phyloP scores from a whole-genome alignment of 1,284 basidiomycete species.

The Ganoderma leucocontextum region DNA sequence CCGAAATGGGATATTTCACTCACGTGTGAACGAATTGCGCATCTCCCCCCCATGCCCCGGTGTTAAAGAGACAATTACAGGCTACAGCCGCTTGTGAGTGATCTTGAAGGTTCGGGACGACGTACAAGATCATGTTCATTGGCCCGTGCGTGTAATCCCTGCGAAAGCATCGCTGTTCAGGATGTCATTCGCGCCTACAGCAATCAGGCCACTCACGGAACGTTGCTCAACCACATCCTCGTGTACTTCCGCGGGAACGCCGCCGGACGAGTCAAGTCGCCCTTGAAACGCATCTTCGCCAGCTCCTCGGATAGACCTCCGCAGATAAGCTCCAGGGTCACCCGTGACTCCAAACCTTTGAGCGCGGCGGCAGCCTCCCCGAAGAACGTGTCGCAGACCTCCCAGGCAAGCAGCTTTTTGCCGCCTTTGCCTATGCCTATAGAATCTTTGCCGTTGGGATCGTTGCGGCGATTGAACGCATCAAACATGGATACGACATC shows the following conservation, averaged over 20 bases:
- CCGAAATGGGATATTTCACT: conserved; percentile 1
- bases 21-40: conserved; percentile 44
- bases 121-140: conserved; percentile 41
- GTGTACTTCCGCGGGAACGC: conserved; percentile 29
- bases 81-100: conserved; percentile 36
- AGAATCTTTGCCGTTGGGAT: not conserved
- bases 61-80: conserved; percentile 44
- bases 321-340: conserved; percentile 29
- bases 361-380: conserved; percentile 17
- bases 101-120: conserved; percentile 39
- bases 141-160: conserved; percentile 47
- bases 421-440: not conserved
- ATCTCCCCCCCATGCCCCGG: conserved; percentile 36
- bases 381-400: conserved; percentile 20
- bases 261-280: conserved; percentile 12
- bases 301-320: conserved; percentile 29
- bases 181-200: too few species aligned
- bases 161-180: not conserved
- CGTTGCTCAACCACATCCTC: conserved; percentile 36
- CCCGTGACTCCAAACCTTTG: conserved; percentile 30
- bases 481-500: conserved; percentile 3
- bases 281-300: conserved; percentile 26
- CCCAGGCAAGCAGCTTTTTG: conserved; percentile 8
- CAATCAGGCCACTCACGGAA: conserved; percentile 31
- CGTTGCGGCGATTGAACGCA: conserved; percentile 9